Conservation (phyloP, 371 early-diverging fungal species). For the Syncephalastrum monosporum region DNA sequence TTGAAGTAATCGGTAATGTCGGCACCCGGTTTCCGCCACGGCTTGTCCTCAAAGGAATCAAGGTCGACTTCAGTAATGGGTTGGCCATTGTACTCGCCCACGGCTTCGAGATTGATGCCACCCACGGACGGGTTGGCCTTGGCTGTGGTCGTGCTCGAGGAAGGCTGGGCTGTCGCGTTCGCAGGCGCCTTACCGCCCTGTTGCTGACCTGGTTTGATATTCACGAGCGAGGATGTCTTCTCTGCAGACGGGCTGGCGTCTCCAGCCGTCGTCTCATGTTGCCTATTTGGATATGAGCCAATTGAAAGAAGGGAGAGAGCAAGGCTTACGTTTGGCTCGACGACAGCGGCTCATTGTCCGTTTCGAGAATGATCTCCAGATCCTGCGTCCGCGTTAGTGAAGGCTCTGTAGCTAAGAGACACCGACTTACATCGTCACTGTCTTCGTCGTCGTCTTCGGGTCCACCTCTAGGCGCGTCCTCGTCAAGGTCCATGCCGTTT, state of each 20-base stretch:
- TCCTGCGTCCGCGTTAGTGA: conserved; percentile 37
- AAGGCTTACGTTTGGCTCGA: conserved; percentile 6
- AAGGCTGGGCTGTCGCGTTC: conserved; percentile 10
- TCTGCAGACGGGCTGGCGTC: neutral
- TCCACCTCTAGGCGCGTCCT: conserved; percentile 26
- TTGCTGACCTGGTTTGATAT: conserved; percentile 58
- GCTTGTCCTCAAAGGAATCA: conserved; percentile 91
- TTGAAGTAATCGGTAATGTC: conserved; percentile 99
- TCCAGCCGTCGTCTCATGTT: conserved; percentile 10
- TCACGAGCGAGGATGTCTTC: conserved; percentile 48
- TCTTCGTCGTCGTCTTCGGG: conserved; percentile 40
- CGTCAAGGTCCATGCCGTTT: conserved; percentile 12
- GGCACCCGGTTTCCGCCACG: conserved; percentile 96
- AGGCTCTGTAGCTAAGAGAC: too few relatives aligned
- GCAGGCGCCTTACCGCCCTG: too few relatives aligned
- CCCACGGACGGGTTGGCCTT: conserved; percentile 24
- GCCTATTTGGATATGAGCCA: too few relatives aligned
- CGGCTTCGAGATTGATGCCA: conserved; percentile 69
- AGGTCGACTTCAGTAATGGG: conserved; percentile 86
- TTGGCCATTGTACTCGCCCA: conserved; percentile 77
- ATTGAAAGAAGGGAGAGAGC: too few relatives aligned
- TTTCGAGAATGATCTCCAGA: conserved; percentile 67
- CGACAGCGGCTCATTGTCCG: conserved; percentile 35
- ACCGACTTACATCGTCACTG: conserved; percentile 47
- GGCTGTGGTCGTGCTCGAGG: conserved; percentile 16